Evolutionary conservation across 2,329 filamentous ascomycete species (phyloP).

Genomic region (Fusarium verrucosum): DNA sequence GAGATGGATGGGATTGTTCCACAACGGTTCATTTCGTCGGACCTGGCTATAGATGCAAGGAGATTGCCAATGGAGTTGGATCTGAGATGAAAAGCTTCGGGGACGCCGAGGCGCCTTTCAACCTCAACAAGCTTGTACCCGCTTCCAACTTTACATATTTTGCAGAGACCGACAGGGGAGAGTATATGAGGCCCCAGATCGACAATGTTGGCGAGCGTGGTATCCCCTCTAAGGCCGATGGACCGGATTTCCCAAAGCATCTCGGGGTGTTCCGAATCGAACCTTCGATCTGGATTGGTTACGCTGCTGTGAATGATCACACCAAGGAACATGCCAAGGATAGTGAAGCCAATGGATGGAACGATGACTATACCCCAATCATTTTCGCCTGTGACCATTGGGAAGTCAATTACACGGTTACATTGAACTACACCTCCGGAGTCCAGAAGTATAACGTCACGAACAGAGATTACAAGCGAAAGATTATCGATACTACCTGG

Average conservation of each 20-base stretch:
- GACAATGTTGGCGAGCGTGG: not conserved
- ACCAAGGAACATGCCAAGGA: not conserved
- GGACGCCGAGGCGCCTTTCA: slow-evolving; percentile 16
- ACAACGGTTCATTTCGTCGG: slow-evolving; percentile 34
- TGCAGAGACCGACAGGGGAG: slow-evolving; percentile 17
- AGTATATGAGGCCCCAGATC: slow-evolving; percentile 31
- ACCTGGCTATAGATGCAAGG: slow-evolving; percentile 36
- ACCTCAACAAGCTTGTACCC: slow-evolving; percentile 23
- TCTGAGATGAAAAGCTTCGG: slow-evolving; percentile 14
- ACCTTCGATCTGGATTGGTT: slow-evolving; percentile 36
- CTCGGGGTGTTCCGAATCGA: slow-evolving; percentile 32
- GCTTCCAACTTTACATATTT: slow-evolving; percentile 27
- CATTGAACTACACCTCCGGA: slow-evolving; percentile 24
- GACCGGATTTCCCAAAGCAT: slow-evolving; percentile 14
- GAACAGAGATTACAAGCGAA: slow-evolving; percentile 21
- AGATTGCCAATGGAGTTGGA: slow-evolving; percentile 13
- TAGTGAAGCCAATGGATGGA: slow-evolving; percentile 1
- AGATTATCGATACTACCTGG: slow-evolving; percentile 34
- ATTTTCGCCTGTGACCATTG: slow-evolving; percentile 39
- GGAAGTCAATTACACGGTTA: slow-evolving; percentile 35
- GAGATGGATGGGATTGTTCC: slow-evolving; percentile 35
- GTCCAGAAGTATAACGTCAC: slow-evolving; percentile 25
- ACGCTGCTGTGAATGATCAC: slow-evolving; percentile 15
- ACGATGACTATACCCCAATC: slow-evolving; percentile 17
- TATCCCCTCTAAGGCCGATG: not conserved